Conservation (phyloP, 2,329 filamentous ascomycete genomes). For the Chrysosporium keratinophilum region DNA sequence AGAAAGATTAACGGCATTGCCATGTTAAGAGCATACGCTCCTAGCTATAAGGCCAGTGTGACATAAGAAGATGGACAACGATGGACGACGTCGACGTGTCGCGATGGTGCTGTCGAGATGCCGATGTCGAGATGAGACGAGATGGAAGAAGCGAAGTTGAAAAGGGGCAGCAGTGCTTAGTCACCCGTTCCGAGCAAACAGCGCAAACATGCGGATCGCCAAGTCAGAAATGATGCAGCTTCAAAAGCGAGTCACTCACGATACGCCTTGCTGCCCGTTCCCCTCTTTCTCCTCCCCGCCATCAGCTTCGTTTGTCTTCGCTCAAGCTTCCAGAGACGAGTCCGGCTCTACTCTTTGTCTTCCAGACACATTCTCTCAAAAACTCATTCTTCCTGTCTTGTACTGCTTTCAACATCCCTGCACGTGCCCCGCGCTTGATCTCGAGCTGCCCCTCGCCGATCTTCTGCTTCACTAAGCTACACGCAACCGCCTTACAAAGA, state of each 20-base stretch:
- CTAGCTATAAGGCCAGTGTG: too few species aligned
- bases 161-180: not conserved
- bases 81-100: too few species aligned
- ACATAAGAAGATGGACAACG: too few species aligned
- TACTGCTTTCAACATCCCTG: not conserved
- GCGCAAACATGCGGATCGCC: constrained; percentile 3
- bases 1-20: too few species aligned
- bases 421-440: constrained; percentile 7
- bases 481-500: not conserved
- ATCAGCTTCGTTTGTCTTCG: not conserved
- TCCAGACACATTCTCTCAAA: not conserved
- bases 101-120: too few species aligned
- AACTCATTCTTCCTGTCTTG: not conserved
- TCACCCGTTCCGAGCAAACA: not conserved
- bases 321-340: not conserved
- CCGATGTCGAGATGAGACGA: too few species aligned
- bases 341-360: not conserved
- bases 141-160: not conserved
- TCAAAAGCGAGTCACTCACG: not conserved
- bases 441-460: constrained; percentile 3
- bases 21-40: too few species aligned
- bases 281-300: constrained; percentile 11
- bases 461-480: constrained; percentile 2
- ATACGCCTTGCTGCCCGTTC: not conserved
- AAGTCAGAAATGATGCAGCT: constrained; percentile 3